Evolutionary conservation across 2,329 filamentous ascomycete species (phyloP).

Genomic region (Aspergillus persii): DNA sequence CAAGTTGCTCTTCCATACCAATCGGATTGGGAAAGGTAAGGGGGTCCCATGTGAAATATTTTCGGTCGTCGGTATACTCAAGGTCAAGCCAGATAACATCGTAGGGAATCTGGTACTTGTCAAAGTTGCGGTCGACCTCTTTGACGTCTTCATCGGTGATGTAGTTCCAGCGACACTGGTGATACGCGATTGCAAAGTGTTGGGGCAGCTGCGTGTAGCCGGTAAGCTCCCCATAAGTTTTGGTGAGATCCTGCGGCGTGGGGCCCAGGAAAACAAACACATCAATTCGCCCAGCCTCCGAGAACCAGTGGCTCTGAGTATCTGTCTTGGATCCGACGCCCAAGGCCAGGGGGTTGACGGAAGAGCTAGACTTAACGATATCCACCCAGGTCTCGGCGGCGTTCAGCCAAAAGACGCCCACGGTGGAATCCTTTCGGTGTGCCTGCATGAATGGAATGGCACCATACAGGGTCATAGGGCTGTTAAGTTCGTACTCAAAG

Average conservation of each 20-base stretch:
- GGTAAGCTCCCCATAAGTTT: slow-evolving; percentile 83
- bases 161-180: slow-evolving; percentile 99
- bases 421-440: slow-evolving; percentile 87
- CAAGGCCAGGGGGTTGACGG: slow-evolving; percentile 73
- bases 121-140: slow-evolving; percentile 93
- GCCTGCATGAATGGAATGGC: slow-evolving; percentile 97
- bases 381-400: slow-evolving; percentile 97
- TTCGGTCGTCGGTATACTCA: slow-evolving; percentile 94
- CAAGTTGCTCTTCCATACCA: slow-evolving; percentile 83
- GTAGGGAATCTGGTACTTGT: slow-evolving; percentile 92
- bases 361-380: slow-evolving; percentile 74
- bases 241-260: slow-evolving; percentile 75
- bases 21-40: slow-evolving; percentile 83
- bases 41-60: slow-evolving; percentile 97
- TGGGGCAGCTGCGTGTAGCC: slow-evolving; percentile 89
- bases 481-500: slow-evolving; percentile 96
- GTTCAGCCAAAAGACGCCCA: slow-evolving; percentile 97
- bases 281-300: slow-evolving; percentile 84
- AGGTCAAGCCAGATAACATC: slow-evolving; percentile 99
- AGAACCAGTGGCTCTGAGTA: slow-evolving; percentile 95
- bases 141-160: slow-evolving; percentile 95
- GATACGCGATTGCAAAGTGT: slow-evolving; percentile 87
- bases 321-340: slow-evolving; percentile 67
- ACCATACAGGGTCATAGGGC: slow-evolving; percentile 98
- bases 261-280: slow-evolving; percentile 94